Evolutionary conservation across 139 green algal species (phyloP).

Genomic region (Coccomyxa sp.): DNA sequence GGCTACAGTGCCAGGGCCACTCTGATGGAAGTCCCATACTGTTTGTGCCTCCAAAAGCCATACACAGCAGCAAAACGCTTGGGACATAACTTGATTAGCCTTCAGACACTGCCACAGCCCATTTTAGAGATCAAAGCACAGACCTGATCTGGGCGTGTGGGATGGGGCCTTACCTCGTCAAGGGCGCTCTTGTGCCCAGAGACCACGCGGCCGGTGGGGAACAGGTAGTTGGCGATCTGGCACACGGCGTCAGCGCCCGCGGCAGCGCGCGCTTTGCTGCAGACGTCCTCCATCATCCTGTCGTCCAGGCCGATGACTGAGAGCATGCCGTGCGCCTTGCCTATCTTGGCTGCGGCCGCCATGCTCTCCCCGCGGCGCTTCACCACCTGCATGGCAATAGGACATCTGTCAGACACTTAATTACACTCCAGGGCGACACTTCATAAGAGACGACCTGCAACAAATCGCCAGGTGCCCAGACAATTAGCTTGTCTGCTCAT

Average conservation of each 20-base stretch:
- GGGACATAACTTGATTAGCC: too few species aligned
- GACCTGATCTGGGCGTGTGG: not conserved
- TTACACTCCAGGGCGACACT: too few species aligned
- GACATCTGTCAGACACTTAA: too few species aligned
- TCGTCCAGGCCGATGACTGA: constrained; percentile 83
- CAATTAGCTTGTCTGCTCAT: too few species aligned
- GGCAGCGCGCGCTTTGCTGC: constrained; percentile 16
- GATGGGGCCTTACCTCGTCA: not conserved
- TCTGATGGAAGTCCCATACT: too few species aligned
- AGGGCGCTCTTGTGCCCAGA: constrained; percentile 5
- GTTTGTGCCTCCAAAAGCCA: too few species aligned
- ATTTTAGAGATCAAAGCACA: too few species aligned
- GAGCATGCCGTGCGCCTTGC: constrained; percentile 83
- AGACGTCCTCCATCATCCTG: constrained; percentile 33
- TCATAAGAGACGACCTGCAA: too few species aligned
- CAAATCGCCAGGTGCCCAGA: too few species aligned
- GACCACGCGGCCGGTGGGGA: constrained; percentile 43
- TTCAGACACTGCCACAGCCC: too few species aligned
- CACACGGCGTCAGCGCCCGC: constrained; percentile 51
- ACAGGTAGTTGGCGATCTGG: constrained; percentile 87
- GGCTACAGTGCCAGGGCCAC: too few species aligned
- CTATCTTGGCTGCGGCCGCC: constrained; percentile 58
- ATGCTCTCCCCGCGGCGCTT: constrained; percentile 82
- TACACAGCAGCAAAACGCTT: too few species aligned
- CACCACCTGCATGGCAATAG: constrained; percentile 82